These are phyloP conservation scores for Leucaena leucocephala DNA, from an alignment of 306 rosid species.

Conservation along the genomic window DNA sequence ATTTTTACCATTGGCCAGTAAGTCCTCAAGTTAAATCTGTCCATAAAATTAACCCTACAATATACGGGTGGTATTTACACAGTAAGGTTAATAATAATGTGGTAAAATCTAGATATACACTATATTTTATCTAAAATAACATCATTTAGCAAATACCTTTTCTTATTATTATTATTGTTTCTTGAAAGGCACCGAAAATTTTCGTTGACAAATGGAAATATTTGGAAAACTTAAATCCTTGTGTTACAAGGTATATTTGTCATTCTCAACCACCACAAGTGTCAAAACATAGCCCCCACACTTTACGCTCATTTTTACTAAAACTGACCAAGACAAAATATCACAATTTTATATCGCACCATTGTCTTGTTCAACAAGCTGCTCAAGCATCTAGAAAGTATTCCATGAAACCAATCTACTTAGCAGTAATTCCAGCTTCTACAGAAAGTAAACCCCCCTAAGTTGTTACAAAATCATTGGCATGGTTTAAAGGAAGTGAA, in stretches of 20 bases:
- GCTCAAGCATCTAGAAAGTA: not conserved
- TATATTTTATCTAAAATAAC: not conserved
- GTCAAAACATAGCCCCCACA: not conserved
- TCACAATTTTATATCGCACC: not conserved
- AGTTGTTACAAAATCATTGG: conserved; percentile 33
- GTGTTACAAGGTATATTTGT: not conserved
- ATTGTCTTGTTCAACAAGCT: not conserved
- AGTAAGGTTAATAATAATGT: not conserved
- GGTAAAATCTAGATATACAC: not conserved
- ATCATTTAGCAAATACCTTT: not conserved
- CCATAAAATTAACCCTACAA: not conserved
- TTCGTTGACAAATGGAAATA: not conserved
- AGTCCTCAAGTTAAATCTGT: not conserved
- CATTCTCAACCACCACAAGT: not conserved
- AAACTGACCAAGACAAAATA: not conserved
- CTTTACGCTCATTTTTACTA: not conserved
- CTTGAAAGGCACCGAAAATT: not conserved
- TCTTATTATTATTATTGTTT: not conserved
- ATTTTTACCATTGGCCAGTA: not conserved
- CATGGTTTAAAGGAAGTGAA: conserved; percentile 25
- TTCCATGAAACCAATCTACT: not conserved
- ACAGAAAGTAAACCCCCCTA: not conserved
- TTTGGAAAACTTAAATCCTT: not conserved
- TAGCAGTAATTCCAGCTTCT: not conserved
- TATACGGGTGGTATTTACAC: not conserved